A percentile compares a stretch with the other conserved stretches of the same genome.
These are phyloP conservation scores for Trypethelium eluteriae DNA, from an alignment of 495 filamentous ascomycete genomes.

Conservation along the genomic window DNA sequence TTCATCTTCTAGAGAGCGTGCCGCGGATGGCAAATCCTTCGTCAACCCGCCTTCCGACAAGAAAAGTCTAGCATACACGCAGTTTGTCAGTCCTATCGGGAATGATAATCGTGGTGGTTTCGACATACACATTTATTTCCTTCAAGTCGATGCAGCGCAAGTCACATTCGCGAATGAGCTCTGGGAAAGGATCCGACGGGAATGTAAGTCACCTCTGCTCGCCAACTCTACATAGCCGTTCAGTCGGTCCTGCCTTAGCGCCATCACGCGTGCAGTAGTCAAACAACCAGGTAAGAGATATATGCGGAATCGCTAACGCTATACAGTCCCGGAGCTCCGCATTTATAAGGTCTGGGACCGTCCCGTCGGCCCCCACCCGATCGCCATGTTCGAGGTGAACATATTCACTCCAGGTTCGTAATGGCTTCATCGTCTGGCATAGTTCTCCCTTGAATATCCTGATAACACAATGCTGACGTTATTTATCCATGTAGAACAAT, in stretches of 20 bases:
- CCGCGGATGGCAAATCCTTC: constrained; percentile 35
- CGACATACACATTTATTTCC: constrained; percentile 73
- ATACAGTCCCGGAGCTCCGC: constrained; percentile 70
- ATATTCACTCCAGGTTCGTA: constrained; percentile 60
- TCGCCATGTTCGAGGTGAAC: constrained; percentile 91
- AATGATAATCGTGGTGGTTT: constrained; percentile 43
- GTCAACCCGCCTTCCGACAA: constrained; percentile 30
- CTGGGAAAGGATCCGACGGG: constrained; percentile 67
- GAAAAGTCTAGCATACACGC: constrained; percentile 29
- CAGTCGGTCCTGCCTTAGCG: too few species aligned
- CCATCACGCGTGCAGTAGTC: too few species aligned
- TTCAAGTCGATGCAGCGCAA: constrained; percentile 54
- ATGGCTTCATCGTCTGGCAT: too few species aligned
- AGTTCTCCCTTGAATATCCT: too few species aligned
- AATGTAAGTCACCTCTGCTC: constrained; percentile 49
- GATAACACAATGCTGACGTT: not conserved
- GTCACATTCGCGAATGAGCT: constrained; percentile 58
- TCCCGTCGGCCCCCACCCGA: constrained; percentile 73
- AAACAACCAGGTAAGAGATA: not conserved
- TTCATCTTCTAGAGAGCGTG: constrained; percentile 25
- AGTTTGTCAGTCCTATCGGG: constrained; percentile 31
- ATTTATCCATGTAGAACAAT: constrained; percentile 44
- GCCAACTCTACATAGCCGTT: too few species aligned
- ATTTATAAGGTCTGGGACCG: constrained; percentile 71
- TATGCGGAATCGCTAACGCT: not conserved